Evolutionary conservation across 495 filamentous ascomycete genomes (phyloP), one percentile per base, ranked within the genome.

Genomic region (Lichenothelia convexa): DNA sequence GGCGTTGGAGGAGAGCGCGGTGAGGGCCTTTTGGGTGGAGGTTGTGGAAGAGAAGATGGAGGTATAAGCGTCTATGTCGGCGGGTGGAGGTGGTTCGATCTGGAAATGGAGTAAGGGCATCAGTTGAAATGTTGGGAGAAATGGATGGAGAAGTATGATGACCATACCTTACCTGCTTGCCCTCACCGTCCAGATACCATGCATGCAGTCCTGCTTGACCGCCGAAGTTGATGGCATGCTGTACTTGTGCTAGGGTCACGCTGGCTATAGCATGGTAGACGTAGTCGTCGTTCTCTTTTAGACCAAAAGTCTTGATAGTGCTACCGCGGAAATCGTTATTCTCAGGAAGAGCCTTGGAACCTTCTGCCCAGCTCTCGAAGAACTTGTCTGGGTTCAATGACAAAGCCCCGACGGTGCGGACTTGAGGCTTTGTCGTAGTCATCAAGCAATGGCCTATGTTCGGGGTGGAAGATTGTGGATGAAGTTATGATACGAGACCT

Each of bases 31-130:
- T 13, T 59, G 17, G 4, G 69, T 65, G 19, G 56, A 49, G 1
- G 63, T 64, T 1, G 50, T 39, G 9, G 71, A 59, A 18, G 48
- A 39, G 56, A 76, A 77, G 47, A 78, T 57, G 29, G 58, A 51
- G n/a, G 62, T 65, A 55, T 77, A 78, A 19, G 69, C 59, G 15
- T 51, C 45, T 22, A 68, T 63, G 47, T 78, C 71, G 19, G 58
- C 34, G 11, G 43, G 42, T 0, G 64, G 52, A 2, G 66, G 68
- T 13, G 62, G 57, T 0, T 50, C 45, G 45, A 58, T 65, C 48
- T 58, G 45, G n/a, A n/a, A 30, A 9, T 18, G 23, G 2, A 30
- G 35, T 9, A 11, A 26, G 12, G 37, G 35, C 30, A 21, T 30
- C 19, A 42, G 30, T 46, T 40, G 40, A 31, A 29, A 36, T 46